Evolutionary conservation across 306 rosid genomes (phyloP), one percentile per base, ranked within the genome.

Genomic region (Lathyrus sativus): DNA sequence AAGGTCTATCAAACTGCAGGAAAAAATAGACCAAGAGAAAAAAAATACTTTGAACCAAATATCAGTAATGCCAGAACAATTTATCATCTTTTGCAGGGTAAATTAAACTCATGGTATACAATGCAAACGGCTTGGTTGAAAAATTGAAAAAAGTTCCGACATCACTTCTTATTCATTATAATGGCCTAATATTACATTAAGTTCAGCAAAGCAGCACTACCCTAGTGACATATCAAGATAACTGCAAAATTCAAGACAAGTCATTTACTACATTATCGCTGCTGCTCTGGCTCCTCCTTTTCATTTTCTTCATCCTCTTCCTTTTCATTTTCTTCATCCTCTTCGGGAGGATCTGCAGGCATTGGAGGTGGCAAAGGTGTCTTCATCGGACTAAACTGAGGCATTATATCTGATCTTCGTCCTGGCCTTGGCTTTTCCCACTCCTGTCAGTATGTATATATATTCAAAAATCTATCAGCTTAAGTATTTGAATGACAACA

Each of bases 351-450:
- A 75, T 82, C 86, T 2, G 81, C 76, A 3, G 86, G 86, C 71
- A 78, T 12, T 13, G 86, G 86, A 22, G 86, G 74, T 2, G 86
- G 86, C 67, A 82, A 78, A 31, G 86, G 86, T 71, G 86, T 74
- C 80, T 82, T 82, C 86, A 82, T 82, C 39, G 86, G 86, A 75
- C 86, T 78, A 55, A 82, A 82, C 51, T 82, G 86, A 17, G 86
- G 86, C 28, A 82, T 78, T 71, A 82, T 82, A 74, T 82, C 86
- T 1, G 86, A 67, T 62, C 86, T 82, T 55, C 86, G 61, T 62
- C 86, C 86, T 19, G 86, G 86, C 74, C 35, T 82, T 7, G 86
- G 83, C 51, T 53, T 78, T 33, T 74, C 80, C 83, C 86, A 82
- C 60, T 82, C 86, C 86, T 82, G 60, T 60, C 50, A 39, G 37